These are phyloP conservation scores for Endotrypanum monterogeii DNA, from an alignment of 208 protist species.

Conservation along the genomic window DNA sequence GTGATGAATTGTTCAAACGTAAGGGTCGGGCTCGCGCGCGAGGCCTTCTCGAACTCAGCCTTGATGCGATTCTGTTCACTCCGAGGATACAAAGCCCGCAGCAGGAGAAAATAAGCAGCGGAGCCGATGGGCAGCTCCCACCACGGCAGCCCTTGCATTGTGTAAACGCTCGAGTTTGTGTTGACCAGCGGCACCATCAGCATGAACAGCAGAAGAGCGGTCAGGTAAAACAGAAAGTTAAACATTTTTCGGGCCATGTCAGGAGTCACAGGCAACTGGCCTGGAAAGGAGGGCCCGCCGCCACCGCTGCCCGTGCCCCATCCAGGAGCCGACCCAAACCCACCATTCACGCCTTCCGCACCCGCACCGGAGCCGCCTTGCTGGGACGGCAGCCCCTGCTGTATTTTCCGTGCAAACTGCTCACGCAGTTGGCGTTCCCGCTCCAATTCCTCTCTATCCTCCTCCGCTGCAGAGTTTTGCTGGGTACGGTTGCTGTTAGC, in stretches of 20 bases:
- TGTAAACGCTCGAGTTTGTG: constrained; percentile 55
- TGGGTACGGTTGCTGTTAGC: constrained; percentile 7
- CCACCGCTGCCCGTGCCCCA: constrained; percentile 16
- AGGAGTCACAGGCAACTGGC: constrained; percentile 10
- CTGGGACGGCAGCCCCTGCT: constrained; percentile 47
- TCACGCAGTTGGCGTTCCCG: constrained; percentile 74
- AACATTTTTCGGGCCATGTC: constrained; percentile 36
- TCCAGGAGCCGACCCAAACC: constrained; percentile 13
- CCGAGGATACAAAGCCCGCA: constrained; percentile 61
- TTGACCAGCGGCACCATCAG: constrained; percentile 51
- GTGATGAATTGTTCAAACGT: constrained; percentile 83
- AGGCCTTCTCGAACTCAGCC: constrained; percentile 64
- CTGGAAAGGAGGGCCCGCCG: constrained; percentile 10
- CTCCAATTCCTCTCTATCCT: constrained; percentile 84
- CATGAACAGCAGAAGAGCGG: constrained; percentile 53
- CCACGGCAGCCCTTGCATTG: constrained; percentile 74
- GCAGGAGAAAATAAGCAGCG: constrained; percentile 64
- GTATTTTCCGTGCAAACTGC: constrained; percentile 77
- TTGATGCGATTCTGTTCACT: constrained; percentile 73
- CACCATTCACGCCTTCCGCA: constrained; percentile 5
- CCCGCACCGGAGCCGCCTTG: constrained; percentile 8
- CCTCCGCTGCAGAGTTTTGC: constrained; percentile 51
- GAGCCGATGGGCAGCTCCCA: constrained; percentile 74
- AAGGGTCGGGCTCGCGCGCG: constrained; percentile 49
- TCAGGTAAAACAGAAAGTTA: constrained; percentile 66